phyloP scores from a whole-genome alignment of 306 rosid species.

The Corylus heterophylla region DNA sequence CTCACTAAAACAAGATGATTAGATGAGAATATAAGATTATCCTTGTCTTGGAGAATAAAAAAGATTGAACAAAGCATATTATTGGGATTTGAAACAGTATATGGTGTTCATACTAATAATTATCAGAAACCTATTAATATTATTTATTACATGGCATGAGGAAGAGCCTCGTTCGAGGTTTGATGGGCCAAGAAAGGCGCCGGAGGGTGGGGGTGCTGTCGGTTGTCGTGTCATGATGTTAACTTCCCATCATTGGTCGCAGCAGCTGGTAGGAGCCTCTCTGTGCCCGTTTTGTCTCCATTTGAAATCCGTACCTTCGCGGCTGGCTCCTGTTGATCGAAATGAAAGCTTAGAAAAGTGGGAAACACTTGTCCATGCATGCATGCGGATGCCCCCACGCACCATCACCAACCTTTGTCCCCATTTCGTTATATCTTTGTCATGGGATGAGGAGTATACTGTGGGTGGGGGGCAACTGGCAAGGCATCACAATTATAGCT shows the following conservation, averaged over 20 bases:
- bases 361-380: background rate
- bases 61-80: too few relatives aligned
- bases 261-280: constrained; percentile 18
- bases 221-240: constrained; percentile 2
- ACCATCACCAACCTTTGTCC: constrained; percentile 26
- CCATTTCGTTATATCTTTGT: constrained; percentile 12
- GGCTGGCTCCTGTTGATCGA: too few relatives aligned
- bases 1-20: too few relatives aligned
- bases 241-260: background rate
- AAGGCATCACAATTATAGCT: background rate
- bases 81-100: too few relatives aligned
- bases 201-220: constrained; percentile 42
- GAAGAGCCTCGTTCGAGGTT: constrained; percentile 17
- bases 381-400: constrained; percentile 14
- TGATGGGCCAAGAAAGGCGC: constrained; percentile 44
- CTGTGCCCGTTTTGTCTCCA: constrained; percentile 31
- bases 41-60: too few relatives aligned
- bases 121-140: too few relatives aligned
- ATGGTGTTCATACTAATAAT: too few relatives aligned
- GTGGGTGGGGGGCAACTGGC: too few relatives aligned
- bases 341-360: constrained; percentile 12
- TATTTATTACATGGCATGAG: background rate
- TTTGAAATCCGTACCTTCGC: constrained; percentile 25
- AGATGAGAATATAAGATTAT: too few relatives aligned
- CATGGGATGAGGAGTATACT: background rate